These are phyloP conservation scores for Sarcomyxa edulis DNA, from an alignment of 768 basidiomycete species.

Conservation along the genomic window DNA sequence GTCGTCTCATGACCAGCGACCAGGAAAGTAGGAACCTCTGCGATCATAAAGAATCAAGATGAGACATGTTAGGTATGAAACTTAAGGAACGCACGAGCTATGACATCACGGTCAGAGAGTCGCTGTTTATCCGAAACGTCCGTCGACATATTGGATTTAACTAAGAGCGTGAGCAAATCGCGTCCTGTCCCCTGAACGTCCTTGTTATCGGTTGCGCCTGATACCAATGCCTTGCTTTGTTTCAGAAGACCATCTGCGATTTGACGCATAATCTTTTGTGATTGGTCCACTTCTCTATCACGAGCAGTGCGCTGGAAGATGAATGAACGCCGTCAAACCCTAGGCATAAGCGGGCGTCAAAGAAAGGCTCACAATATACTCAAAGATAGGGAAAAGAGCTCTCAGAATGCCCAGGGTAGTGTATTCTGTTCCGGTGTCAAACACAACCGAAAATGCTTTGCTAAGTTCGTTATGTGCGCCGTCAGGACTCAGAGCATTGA, in stretches of 20 bases:
- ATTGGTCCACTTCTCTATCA: conserved; percentile 21
- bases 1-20: conserved; percentile 59
- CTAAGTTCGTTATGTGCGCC: conserved; percentile 34
- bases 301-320: conserved; percentile 23
- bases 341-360: background rate
- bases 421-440: conserved; percentile 29
- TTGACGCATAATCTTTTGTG: conserved; percentile 36
- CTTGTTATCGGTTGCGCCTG: conserved; percentile 21
- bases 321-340: background rate
- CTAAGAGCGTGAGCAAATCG: conserved; percentile 56
- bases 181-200: conserved; percentile 30
- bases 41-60: background rate
- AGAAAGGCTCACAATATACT: conserved; percentile 23
- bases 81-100: conserved; percentile 35
- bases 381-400: conserved; percentile 22
- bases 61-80: background rate
- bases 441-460: conserved; percentile 38
- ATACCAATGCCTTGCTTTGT: conserved; percentile 39
- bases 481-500: conserved; percentile 12
- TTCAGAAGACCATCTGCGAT: conserved; percentile 45
- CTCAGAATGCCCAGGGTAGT: conserved; percentile 19
- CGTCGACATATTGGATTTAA: conserved; percentile 60
- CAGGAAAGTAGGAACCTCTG: conserved; percentile 60
- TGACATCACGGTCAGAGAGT: conserved; percentile 58
- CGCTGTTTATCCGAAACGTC: conserved; percentile 51